Evolutionary conservation across 2,329 filamentous ascomycete genomes (phyloP), one percentile per base, ranked within the genome.

Genomic region (Dactylellina sp.): DNA sequence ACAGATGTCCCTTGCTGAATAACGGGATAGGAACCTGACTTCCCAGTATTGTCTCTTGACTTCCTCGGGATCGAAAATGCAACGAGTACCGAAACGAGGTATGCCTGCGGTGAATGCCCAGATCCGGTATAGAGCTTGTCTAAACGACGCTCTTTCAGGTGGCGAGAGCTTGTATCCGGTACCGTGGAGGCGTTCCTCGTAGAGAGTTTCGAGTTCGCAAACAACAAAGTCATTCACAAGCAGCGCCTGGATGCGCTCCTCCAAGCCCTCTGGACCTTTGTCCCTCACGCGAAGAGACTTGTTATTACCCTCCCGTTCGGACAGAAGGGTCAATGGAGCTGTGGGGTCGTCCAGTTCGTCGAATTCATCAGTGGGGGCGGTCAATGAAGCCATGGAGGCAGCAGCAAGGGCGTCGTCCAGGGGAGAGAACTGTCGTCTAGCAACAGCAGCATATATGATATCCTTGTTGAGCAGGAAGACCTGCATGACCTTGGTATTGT

Each of bases 401-500:
- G 71, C 71, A 16, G 61, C 71, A 7, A 75, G 62, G 7, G 71
- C 71, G 47, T 75, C 71, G 20, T 66, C 62, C 37, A 75, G 46
- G 7, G 71, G 71, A 2, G 56, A 39, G 56, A 75, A 75, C 49
- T 75, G 71, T 39, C 71, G 71, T 52, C 52, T 62, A 18, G 71
- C 71, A 39, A 75, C 59, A 35, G 62, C 56, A 35, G 71, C 57
- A 22, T 75, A 75, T 22, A 75, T 68, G 16, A 57, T 42, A 25
- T 66, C 56, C 52, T 75, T 75, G 50, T 75, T 68, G 71, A 66
- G 71, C 56, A 63, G 57, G 57, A 75, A 75, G 1, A 75, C 62
- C 18, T 68, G 61, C 62, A 68, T 68, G 24, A 68, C 71, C 24
- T 52, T 75, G 35, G 50, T 14, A 22, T 62, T 66, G 44, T 68